Evolutionary conservation across 2,329 filamentous ascomycete genomes (phyloP).

Genomic region (Colletotrichum tropicale): DNA sequence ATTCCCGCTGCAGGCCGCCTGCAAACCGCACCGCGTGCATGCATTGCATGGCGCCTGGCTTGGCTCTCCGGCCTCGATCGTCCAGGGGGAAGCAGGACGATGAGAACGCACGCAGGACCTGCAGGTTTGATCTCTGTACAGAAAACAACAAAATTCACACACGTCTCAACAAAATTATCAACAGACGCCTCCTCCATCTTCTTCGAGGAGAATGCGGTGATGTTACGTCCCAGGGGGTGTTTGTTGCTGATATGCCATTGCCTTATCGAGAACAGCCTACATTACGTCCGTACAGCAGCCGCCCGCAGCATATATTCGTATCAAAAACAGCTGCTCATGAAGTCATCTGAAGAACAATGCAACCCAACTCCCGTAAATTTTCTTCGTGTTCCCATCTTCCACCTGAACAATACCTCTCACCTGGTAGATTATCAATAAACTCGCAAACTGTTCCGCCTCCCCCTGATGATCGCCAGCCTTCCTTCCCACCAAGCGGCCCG

Average conservation of each 20-base stretch:
- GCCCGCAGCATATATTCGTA: background rate
- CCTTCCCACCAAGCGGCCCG: background rate
- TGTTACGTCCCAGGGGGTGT: background rate
- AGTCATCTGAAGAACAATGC: background rate
- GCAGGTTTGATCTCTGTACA: background rate
- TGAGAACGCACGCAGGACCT: background rate
- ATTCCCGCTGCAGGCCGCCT: background rate
- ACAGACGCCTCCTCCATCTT: background rate
- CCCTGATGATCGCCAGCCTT: background rate
- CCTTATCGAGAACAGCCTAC: background rate
- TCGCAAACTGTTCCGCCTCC: background rate
- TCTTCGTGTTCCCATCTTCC: background rate
- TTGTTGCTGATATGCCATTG: background rate
- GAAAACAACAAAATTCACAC: background rate
- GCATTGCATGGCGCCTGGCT: background rate
- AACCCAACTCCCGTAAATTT: background rate
- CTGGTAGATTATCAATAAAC: background rate
- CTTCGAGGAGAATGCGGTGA: background rate
- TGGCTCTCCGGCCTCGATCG: background rate
- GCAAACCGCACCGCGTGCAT: background rate
- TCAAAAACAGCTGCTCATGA: background rate
- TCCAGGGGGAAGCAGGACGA: background rate
- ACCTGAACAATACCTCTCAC: background rate
- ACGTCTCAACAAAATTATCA: background rate
- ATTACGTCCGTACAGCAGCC: slow-evolving; percentile 1